Conservation (phyloP, 2,329 filamentous ascomycete genomes). For the Fusarium sp. region DNA sequence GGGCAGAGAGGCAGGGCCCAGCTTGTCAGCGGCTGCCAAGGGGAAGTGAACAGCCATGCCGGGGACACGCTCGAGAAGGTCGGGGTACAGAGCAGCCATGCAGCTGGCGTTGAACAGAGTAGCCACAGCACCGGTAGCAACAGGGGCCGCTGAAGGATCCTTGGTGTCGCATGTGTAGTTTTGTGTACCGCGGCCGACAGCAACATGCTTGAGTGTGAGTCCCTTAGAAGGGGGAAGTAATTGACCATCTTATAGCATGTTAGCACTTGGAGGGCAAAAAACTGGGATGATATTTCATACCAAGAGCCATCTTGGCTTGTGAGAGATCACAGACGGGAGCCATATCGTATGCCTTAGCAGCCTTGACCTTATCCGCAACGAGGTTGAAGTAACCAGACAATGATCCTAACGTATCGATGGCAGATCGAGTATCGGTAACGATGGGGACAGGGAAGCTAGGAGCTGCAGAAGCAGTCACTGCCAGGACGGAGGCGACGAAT, state of each 20-base stretch:
- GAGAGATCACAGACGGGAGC: constrained; percentile 66
- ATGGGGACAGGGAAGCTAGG: constrained; percentile 56
- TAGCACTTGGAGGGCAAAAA: constrained; percentile 10
- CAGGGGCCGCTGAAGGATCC: constrained; percentile 70
- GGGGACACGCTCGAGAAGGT: constrained; percentile 73
- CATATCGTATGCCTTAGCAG: constrained; percentile 54
- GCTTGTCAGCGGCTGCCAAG: constrained; percentile 56
- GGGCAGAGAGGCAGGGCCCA: constrained; percentile 69
- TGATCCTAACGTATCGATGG: constrained; percentile 56
- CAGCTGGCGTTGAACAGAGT: constrained; percentile 91
- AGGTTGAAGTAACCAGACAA: constrained; percentile 71
- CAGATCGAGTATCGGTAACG: constrained; percentile 51
- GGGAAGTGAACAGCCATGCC: constrained; percentile 75
- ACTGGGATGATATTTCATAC: constrained; percentile 53
- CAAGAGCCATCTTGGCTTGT: constrained; percentile 61
- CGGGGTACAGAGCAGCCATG: constrained; percentile 75
- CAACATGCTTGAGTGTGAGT: constrained; percentile 78
- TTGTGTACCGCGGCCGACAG: constrained; percentile 87
- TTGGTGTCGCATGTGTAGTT: constrained; percentile 87
- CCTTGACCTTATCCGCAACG: constrained; percentile 65
- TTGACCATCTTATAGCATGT: constrained; percentile 50
- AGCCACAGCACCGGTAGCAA: constrained; percentile 78
- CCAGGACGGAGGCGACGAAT: constrained; percentile 58
- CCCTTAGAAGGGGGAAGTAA: constrained; percentile 71
- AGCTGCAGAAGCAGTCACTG: constrained; percentile 59